Percentiles rank a stretch among this genome's conserved stretches.
phyloP scores from a whole-genome alignment of 108 stramenopile species.

The Cyclotella sp. region DNA sequence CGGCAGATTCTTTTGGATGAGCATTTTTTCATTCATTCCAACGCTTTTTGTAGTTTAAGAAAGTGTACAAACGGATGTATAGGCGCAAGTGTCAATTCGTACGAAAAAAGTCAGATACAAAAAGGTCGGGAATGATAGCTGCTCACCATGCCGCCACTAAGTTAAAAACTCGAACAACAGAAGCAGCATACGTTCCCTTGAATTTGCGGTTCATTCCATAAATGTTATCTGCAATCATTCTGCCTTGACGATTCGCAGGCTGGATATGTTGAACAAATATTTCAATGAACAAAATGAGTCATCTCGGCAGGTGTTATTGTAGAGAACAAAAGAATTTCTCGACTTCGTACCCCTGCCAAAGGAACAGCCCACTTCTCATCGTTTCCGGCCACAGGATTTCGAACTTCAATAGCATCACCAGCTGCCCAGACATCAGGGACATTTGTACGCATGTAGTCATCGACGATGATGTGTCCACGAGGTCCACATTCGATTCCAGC shows the following conservation, averaged over 20 bases:
- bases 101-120: too few relatives aligned
- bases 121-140: neutral
- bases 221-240: slow-evolving; percentile 77
- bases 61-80: neutral
- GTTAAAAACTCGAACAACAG: slow-evolving; percentile 67
- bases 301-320: neutral
- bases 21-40: slow-evolving; percentile 76
- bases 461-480: slow-evolving; percentile 65
- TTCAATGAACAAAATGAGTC: neutral
- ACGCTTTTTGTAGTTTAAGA: slow-evolving; percentile 37
- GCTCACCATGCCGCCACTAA: slow-evolving; percentile 54
- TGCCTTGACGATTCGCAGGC: slow-evolving; percentile 76
- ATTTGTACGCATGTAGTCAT: slow-evolving; percentile 61
- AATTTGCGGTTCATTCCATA: slow-evolving; percentile 60
- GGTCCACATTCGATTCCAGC: slow-evolving; percentile 66
- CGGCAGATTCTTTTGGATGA: slow-evolving; percentile 52
- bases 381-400: slow-evolving; percentile 58
- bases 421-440: slow-evolving; percentile 67
- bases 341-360: slow-evolving; percentile 52
- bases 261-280: neutral
- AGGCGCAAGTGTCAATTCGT: too few relatives aligned
- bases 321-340: neutral
- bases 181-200: slow-evolving; percentile 74
- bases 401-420: slow-evolving; percentile 70
- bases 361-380: slow-evolving; percentile 69